Base-by-base conservation (phyloP, 352 stramenopile genomes). In the Globisporangium echinulatum region DNA sequence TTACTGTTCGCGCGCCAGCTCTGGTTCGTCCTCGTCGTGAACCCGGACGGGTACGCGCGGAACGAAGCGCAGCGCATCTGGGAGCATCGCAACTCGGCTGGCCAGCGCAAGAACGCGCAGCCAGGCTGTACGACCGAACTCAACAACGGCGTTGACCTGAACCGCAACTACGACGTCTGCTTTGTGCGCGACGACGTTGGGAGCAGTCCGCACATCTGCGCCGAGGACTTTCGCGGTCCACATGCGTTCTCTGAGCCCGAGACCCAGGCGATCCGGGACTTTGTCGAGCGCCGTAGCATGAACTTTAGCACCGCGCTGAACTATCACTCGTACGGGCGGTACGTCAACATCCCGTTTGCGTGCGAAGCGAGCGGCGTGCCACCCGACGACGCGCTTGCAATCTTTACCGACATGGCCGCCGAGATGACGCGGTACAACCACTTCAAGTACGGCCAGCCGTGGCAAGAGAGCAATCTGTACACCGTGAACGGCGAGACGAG, bases 401-500 rank as follows among this genome's bases (percentile, higher is more conserved):
- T 88, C 1, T 94, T 83, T 42, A 46, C 79, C 15, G 57, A 59
- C 0, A 71, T 88, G 52, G 85, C 82, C 10, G 65, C 66, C 1
- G 85, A 93, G 55, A 89, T 94, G 81, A 73, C 80, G 7, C 63
- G 62, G 4, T 92, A 76, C 59, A 94, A 94, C 60, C 66, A 77
- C 39, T 94, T 93, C 54, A 48, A 59, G 36, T 90, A 89, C 38
- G 85, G 85, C 0, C 83, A 92, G 62, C 75, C 85, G 5, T 94
- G 85, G 85, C 87, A 85, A 48, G 72, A 92, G 14, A 87, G 78
- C 69, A 88, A 93, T 25, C 56, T 94, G 64, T 94, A 94, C 67
- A 88, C 82, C 5, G 85, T 94, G 25, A 94, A 94, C 48, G 85
- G 85, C 15, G 85, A 94, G 56, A 90, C 85, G 25, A 94, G 85